phyloP scores from a whole-genome alignment of 1,284 basidiomycete species.

The Sanghuangporus sanghuang region DNA sequence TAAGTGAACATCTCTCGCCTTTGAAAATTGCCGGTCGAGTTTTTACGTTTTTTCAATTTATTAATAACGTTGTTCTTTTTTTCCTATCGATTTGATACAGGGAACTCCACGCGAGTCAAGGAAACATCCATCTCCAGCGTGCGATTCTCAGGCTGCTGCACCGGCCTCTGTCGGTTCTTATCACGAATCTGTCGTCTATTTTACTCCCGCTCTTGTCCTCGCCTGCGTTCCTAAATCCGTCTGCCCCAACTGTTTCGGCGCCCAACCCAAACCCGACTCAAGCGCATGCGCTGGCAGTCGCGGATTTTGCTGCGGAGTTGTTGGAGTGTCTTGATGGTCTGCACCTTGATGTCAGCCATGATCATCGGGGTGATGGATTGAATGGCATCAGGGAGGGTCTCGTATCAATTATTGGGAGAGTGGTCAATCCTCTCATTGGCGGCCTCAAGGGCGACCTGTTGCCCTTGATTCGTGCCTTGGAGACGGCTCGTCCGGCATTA shows the following conservation, averaged over 20 bases:
- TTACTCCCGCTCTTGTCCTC: constrained; percentile 63
- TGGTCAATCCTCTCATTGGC: constrained; percentile 56
- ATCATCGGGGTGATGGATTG: constrained; percentile 58
- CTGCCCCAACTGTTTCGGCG: constrained; percentile 43
- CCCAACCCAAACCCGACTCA: constrained; percentile 62
- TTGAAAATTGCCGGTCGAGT: background rate
- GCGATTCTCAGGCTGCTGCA: constrained; percentile 70
- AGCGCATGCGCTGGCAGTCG: constrained; percentile 60
- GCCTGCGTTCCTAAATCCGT: constrained; percentile 48
- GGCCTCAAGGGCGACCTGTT: constrained; percentile 57
- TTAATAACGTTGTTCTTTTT: constrained; percentile 14
- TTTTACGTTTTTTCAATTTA: constrained; percentile 13
- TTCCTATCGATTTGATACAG: constrained; percentile 31
- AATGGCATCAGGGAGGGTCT: constrained; percentile 61
- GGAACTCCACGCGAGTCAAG: constrained; percentile 58
- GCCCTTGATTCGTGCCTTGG: constrained; percentile 56
- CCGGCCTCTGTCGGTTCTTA: constrained; percentile 66
- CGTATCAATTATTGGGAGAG: constrained; percentile 57
- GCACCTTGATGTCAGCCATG: constrained; percentile 53
- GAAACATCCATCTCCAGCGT: constrained; percentile 57
- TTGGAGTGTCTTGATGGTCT: constrained; percentile 63
- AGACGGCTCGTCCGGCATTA: constrained; percentile 26
- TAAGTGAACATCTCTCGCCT: constrained; percentile 33
- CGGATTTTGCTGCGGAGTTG: constrained; percentile 65
- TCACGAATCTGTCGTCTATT: constrained; percentile 61